phyloP scores from a whole-genome alignment of 2,329 filamentous ascomycete genomes.

The Epichloe typhina region DNA sequence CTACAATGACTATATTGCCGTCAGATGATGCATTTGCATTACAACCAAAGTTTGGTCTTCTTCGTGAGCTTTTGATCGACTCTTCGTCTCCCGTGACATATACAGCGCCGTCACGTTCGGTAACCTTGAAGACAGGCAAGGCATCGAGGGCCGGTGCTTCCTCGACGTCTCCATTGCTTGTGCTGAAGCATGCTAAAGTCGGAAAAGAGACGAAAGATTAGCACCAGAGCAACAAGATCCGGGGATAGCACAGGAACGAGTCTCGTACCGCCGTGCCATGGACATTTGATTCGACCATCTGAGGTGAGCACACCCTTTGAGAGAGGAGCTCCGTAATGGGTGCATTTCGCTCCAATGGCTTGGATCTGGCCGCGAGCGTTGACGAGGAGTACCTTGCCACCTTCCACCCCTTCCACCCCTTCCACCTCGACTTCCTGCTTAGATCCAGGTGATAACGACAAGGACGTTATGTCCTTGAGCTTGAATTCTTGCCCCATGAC shows the following conservation, averaged over 20 bases:
- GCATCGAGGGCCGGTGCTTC: conserved; percentile 84
- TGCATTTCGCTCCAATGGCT: conserved; percentile 73
- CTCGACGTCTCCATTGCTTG: conserved; percentile 81
- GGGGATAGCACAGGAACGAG: not conserved
- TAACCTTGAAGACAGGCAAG: conserved; percentile 69
- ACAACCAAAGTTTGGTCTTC: conserved; percentile 64
- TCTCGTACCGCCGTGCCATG: conserved; percentile 83
- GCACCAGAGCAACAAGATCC: not conserved
- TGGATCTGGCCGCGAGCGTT: conserved; percentile 65
- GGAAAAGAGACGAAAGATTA: not conserved
- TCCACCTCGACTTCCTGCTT: conserved; percentile 88
- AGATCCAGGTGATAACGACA: conserved; percentile 64
- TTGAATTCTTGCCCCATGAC: conserved; percentile 47
- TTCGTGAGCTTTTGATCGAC: conserved; percentile 61
- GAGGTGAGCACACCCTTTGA: conserved; percentile 73
- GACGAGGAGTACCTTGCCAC: conserved; percentile 74
- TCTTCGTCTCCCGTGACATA: conserved; percentile 74
- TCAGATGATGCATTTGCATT: conserved; percentile 27
- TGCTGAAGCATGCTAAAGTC: conserved; percentile 72
- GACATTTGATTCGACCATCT: conserved; percentile 76
- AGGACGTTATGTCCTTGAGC: conserved; percentile 63
- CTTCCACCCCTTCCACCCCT: conserved; percentile 70
- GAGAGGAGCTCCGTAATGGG: conserved; percentile 85
- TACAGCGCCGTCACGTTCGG: conserved; percentile 68
- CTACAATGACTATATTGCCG: conserved; percentile 65